phyloP scores from a whole-genome alignment of 176 grass and related monocot species.

The Aegilops sharonensis region DNA sequence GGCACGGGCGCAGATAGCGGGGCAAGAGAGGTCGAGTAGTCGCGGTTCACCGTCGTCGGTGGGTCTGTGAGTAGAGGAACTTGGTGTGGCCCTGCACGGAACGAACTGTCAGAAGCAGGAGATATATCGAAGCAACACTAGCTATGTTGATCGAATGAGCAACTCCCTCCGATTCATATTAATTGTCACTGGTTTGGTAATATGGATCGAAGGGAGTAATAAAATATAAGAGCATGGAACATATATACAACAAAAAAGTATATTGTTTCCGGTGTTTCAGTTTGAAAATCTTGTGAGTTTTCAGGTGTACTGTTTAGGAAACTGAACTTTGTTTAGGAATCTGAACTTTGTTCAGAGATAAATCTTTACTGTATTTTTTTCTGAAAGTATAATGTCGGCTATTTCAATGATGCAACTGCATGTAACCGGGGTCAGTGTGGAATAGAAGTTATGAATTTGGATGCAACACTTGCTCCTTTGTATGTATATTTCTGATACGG shows the following conservation, averaged over 20 bases:
- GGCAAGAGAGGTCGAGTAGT: slow-evolving; percentile 48
- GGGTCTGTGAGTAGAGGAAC: slow-evolving; percentile 54
- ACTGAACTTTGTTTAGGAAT: neutral
- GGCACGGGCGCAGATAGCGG: slow-evolving; percentile 68
- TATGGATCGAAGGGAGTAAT: too few species aligned
- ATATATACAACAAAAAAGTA: neutral
- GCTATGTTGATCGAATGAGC: neutral
- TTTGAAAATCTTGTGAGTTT: neutral
- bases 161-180: too few species aligned
- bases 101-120: neutral
- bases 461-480: neutral
- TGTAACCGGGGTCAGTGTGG: neutral
- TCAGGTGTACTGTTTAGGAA: neutral
- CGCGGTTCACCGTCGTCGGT: slow-evolving; percentile 50
- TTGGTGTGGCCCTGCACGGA: slow-evolving; percentile 50
- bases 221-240: neutral
- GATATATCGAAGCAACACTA: neutral
- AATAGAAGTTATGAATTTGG: neutral
- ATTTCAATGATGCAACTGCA: neutral
- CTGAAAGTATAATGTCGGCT: too few species aligned
- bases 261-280: neutral
- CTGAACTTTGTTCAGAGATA: neutral
- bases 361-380: neutral
- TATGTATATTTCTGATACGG: neutral
- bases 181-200: too few species aligned